These are phyloP conservation scores for Ogataea degrootiae DNA, from an alignment of 805 yeast genomes.

Conservation along the genomic window DNA sequence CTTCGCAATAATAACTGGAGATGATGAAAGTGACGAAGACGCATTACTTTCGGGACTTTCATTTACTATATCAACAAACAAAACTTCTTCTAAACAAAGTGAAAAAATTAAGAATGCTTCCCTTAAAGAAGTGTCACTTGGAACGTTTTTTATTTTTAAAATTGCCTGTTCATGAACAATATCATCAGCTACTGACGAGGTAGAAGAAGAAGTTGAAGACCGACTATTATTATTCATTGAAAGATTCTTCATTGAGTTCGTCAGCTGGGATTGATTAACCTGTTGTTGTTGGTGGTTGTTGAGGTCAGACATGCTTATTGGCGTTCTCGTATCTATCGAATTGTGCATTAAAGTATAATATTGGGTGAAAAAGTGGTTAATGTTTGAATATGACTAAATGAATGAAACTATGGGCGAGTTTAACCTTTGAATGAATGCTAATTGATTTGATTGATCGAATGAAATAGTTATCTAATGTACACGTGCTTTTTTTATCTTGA, in stretches of 20 bases:
- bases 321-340: constrained; percentile 17
- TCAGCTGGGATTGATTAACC: background rate
- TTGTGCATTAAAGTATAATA: constrained; percentile 10
- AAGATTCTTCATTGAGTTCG: constrained; percentile 11
- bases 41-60: constrained; percentile 22
- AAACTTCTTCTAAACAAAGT: constrained; percentile 56
- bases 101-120: constrained; percentile 68
- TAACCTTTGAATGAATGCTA: too few species aligned
- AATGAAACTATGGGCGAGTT: background rate
- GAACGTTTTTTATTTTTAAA: constrained; percentile 51
- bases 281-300: constrained; percentile 5
- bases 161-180: constrained; percentile 11
- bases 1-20: constrained; percentile 38
- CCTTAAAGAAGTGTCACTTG: constrained; percentile 57
- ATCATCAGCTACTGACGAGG: background rate
- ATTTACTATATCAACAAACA: constrained; percentile 33
- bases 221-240: constrained; percentile 7
- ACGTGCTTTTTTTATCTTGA: too few species aligned
- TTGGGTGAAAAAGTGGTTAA: background rate
- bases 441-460: too few species aligned
- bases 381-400: background rate
- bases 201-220: constrained; percentile 6
- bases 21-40: constrained; percentile 10
- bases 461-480: too few species aligned
- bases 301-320: constrained; percentile 4